Conservation (phyloP, 176 grass and related monocot species). For the Eleusine coracana region DNA sequence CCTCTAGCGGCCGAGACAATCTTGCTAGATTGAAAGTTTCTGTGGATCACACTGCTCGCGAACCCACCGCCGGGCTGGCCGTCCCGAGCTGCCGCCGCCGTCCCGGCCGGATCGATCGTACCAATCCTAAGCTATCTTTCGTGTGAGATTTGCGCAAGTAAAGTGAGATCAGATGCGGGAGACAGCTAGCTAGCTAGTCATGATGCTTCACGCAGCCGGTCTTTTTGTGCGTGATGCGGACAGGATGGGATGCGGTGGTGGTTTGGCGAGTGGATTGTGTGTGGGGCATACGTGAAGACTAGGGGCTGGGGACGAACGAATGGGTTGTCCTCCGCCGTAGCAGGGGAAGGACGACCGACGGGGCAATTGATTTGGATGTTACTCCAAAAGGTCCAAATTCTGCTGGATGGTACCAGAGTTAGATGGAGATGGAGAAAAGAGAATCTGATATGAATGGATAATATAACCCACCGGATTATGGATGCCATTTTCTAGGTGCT, state of each 20-base stretch:
- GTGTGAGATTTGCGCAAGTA: not conserved
- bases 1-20: not conserved
- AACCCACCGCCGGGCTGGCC: constrained; percentile 31
- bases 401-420: not conserved
- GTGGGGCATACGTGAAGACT: not conserved
- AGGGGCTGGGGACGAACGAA: not conserved
- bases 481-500: no score
- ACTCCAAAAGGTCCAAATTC: not conserved
- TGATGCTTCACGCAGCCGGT: not conserved
- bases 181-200: not conserved
- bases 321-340: not conserved
- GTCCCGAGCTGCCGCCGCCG: not conserved
- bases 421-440: not conserved
- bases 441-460: not conserved
- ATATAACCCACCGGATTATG: not conserved
- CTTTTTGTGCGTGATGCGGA: not conserved
- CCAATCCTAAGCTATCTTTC: not conserved
- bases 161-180: not conserved
- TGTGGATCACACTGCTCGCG: not conserved
- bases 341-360: not conserved
- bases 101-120: not conserved
- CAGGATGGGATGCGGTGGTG: not conserved
- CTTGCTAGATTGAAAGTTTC: not conserved
- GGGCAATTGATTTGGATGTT: not conserved
- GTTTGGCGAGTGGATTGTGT: not conserved